Evolutionary conservation across 768 basidiomycete genomes (phyloP).

Genomic region (Lentinula boryana): DNA sequence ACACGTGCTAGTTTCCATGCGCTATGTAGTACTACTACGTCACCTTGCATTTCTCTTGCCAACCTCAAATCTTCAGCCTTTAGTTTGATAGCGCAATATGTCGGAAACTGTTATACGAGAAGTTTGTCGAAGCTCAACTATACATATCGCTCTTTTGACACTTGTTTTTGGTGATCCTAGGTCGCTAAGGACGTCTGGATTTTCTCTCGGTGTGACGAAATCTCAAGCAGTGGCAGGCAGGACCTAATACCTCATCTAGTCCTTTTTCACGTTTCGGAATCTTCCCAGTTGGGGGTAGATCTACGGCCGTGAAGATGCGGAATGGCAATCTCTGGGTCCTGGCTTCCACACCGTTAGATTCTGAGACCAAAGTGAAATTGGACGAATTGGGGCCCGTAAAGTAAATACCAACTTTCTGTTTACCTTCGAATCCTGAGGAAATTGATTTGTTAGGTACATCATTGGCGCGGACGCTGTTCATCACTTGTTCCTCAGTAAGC

Average conservation of each 20-base stretch:
- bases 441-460: conserved; percentile 39
- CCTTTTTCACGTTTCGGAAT: conserved; percentile 64
- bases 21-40: background rate
- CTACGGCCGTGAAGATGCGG: conserved; percentile 70
- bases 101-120: conserved; percentile 31
- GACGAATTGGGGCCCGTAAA: conserved; percentile 65
- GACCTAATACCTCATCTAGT: conserved; percentile 24
- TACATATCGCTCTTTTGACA: background rate
- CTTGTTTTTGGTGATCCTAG: conserved; percentile 19
- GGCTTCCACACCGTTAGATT: conserved; percentile 68
- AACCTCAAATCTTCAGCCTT: background rate
- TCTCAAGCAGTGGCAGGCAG: background rate
- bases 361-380: conserved; percentile 57
- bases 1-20: background rate
- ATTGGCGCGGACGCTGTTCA: conserved; percentile 55
- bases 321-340: conserved; percentile 74
- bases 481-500: conserved; percentile 51
- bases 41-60: background rate
- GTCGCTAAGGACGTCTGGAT: conserved; percentile 54
- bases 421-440: background rate
- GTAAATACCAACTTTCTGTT: conserved; percentile 23
- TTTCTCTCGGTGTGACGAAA: conserved; percentile 48
- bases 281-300: conserved; percentile 74
- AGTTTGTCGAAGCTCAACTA: conserved; percentile 17
- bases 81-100: background rate